Base-by-base conservation (phyloP, 164 flowering plant genomes). In the Nelumbo lutea region DNA sequence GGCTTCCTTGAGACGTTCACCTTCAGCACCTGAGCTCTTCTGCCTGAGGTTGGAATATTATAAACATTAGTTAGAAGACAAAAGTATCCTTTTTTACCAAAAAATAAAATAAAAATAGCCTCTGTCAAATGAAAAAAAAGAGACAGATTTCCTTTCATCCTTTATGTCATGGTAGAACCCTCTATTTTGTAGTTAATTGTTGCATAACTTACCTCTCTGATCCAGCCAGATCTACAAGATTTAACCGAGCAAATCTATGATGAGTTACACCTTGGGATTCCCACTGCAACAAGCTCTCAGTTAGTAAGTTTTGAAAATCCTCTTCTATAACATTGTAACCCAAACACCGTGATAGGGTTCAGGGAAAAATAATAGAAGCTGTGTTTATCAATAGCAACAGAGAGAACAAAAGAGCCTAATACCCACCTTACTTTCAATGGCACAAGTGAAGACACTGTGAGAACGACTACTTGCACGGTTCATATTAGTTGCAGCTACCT, bases 11-110 rank as follows among this genome's bases (percentile, higher is more conserved):
- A 96, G 86, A 43, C 99, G 98, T 65, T 96, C 99, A 45, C 99
- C 99, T 82, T 96, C 99, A 67, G 99, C 99, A 42, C 99, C 99
- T 66, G 98, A 96, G 80, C 93, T 93, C 79, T 93, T 96, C 70
- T 96, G 99, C 88, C 99, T 96, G 78, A n/a, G n/a, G 45, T 72
- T 42, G n/a, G 44, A 62, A 42, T 41, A 59, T 14, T 14, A n/a
- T 9, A 48, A 14, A 10, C 11, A 46, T 38, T 41, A 47, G 15
- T 46, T 27, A 4, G 11, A 13, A 66, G 41, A 38, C 9, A 15
- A 52, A 11, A 1, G 4, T 11, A 40, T 38, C 5, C 10, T 7
- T 65, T 65, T 11, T 38, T 39, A 9, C 27, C 27, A 27, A 27
- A 27, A 27, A 27, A 27, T 27, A 27, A 27, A 27, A 27, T 27